Conservation (phyloP, 2,329 filamentous ascomycete genomes). For the Ophiocordyceps polyrhachis-furcata region DNA sequence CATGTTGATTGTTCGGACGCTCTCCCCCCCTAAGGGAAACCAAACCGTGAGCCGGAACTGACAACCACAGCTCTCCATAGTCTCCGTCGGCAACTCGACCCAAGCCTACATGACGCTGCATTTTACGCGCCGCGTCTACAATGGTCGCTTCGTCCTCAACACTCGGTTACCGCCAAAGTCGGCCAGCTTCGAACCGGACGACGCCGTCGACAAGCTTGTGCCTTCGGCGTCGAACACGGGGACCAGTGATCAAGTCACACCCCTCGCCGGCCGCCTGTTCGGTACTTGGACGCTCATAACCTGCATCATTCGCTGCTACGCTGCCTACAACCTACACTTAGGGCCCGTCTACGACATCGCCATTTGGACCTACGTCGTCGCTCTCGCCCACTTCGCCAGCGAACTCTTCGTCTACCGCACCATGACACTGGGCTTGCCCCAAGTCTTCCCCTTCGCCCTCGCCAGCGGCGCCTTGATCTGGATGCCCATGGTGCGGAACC, state of each 20-base stretch:
- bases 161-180: slow-evolving; percentile 21
- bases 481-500: slow-evolving; percentile 48
- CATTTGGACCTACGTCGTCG: slow-evolving; percentile 65
- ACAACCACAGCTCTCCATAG: slow-evolving; percentile 48
- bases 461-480: slow-evolving; percentile 33
- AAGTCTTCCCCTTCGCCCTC: slow-evolving; percentile 35
- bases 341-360: slow-evolving; percentile 61
- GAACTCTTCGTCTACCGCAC: slow-evolving; percentile 71
- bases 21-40: no score
- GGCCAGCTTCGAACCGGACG: slow-evolving; percentile 27
- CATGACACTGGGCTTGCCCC: slow-evolving; percentile 41
- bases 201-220: slow-evolving; percentile 33
- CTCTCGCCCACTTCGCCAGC: slow-evolving; percentile 56
- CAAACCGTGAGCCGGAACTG: background rate
- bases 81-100: slow-evolving; percentile 68
- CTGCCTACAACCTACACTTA: slow-evolving; percentile 62
- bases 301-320: slow-evolving; percentile 60
- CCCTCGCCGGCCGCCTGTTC: slow-evolving; percentile 62
- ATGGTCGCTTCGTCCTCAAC: slow-evolving; percentile 40
- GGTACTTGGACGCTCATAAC: slow-evolving; percentile 77
- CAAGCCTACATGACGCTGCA: slow-evolving; percentile 67
- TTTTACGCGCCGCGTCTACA: slow-evolving; percentile 79
- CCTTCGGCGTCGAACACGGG: slow-evolving; percentile 20
- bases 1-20: slow-evolving; percentile 28
- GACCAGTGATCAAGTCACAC: slow-evolving; percentile 42